Evolutionary conservation across 1,139 yeast species (phyloP).

Genomic region (Saccharomycopsis hybrid): DNA sequence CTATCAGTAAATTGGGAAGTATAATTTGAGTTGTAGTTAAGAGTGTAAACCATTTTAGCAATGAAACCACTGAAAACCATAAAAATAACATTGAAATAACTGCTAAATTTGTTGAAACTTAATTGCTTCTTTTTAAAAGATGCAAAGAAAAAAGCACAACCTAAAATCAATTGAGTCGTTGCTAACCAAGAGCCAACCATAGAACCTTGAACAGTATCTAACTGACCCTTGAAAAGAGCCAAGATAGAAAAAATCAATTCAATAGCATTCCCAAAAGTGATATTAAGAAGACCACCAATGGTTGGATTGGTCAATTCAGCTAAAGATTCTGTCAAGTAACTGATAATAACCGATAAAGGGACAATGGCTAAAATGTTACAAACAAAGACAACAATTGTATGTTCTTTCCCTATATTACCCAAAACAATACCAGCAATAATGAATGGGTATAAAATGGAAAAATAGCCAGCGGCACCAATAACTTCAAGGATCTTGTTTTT

Average conservation of each 20-base stretch:
- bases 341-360: slow-evolving; percentile 18
- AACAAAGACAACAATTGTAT: slow-evolving; percentile 10
- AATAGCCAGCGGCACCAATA: slow-evolving; percentile 18
- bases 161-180: slow-evolving; percentile 18
- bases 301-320: slow-evolving; percentile 25
- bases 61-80: slow-evolving; percentile 17
- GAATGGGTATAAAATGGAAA: slow-evolving; percentile 18
- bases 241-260: slow-evolving; percentile 19
- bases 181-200: slow-evolving; percentile 20
- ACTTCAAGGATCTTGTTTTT: slow-evolving; percentile 9
- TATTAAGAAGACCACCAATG: slow-evolving; percentile 18
- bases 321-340: slow-evolving; percentile 17
- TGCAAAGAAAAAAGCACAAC: slow-evolving; percentile 19
- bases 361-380: slow-evolving; percentile 20
- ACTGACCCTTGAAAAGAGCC: slow-evolving; percentile 20
- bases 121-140: slow-evolving; percentile 17
- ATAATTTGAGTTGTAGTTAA: slow-evolving; percentile 13
- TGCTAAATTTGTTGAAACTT: slow-evolving; percentile 10
- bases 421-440: slow-evolving; percentile 18
- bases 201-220: slow-evolving; percentile 20
- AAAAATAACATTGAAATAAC: slow-evolving; percentile 16
- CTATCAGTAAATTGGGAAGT: slow-evolving; percentile 1
- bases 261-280: slow-evolving; percentile 21
- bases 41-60: slow-evolving; percentile 12
- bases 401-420: slow-evolving; percentile 10